These are phyloP conservation scores for Leucosporidium yakuticum DNA, from an alignment of 768 basidiomycete species.

Conservation along the genomic window DNA sequence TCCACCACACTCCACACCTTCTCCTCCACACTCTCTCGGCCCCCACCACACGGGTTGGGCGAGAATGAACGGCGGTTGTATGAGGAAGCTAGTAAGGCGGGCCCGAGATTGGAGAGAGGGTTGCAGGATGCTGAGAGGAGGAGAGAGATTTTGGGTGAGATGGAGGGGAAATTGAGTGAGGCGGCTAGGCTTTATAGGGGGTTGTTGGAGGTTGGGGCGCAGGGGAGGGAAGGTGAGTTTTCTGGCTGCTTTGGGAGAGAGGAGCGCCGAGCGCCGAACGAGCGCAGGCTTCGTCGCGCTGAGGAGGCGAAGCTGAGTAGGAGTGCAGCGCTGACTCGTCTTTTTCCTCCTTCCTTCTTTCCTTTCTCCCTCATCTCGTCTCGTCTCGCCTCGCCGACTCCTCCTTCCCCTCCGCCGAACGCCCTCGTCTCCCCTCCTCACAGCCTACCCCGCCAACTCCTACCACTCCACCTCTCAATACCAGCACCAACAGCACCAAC, in stretches of 20 bases:
- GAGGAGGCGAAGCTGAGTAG: neutral
- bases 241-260: no score
- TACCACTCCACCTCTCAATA: neutral
- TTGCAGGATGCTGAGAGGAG: slow-evolving; percentile 78
- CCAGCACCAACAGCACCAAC: neutral
- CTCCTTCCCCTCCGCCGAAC: neutral
- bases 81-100: slow-evolving; percentile 67
- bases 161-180: slow-evolving; percentile 89
- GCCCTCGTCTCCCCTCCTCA: neutral
- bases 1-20: slow-evolving; percentile 82
- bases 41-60: slow-evolving; percentile 64
- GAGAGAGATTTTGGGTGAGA: slow-evolving; percentile 79
- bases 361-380: neutral
- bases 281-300: no score
- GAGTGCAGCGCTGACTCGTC: neutral
- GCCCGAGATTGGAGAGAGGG: slow-evolving; percentile 76
- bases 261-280: no score
- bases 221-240: neutral
- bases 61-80: slow-evolving; percentile 71
- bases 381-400: neutral
- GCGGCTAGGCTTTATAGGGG: slow-evolving; percentile 88
- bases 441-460: neutral
- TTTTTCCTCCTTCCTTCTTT: neutral
- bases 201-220: slow-evolving; percentile 74
- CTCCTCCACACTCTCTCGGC: slow-evolving; percentile 76